Percentiles rank a stretch among this genome's conserved stretches.
Evolutionary conservation across 106 monocot genomes (phyloP).

Genomic region (Acorus calamus): DNA sequence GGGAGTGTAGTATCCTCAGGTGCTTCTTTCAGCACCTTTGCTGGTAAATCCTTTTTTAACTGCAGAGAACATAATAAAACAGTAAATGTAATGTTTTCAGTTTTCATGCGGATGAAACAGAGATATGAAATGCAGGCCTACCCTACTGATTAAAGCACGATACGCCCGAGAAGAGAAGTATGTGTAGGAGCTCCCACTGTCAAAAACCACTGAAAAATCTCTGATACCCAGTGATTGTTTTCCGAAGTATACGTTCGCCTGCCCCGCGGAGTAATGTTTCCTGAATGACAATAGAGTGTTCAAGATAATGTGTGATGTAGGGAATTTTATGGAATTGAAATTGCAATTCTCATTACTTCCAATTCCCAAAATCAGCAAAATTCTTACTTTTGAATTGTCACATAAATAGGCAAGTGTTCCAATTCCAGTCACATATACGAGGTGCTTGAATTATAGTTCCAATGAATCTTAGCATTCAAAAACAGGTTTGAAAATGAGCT

Average conservation of each 20-base stretch:
- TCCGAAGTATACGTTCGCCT: conserved; percentile 42
- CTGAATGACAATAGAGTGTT: conserved; percentile 11
- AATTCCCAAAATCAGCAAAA: too few species aligned
- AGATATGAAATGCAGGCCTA: conserved; percentile 8
- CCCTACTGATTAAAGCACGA: conserved; percentile 44
- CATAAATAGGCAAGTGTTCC: too few species aligned
- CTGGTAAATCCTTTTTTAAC: conserved; percentile 35
- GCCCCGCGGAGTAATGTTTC: conserved; percentile 69
- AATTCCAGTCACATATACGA: too few species aligned
- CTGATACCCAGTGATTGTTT: conserved; percentile 26
- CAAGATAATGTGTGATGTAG: too few species aligned
- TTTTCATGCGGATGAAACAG: too few species aligned
- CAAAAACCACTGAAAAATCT: conserved; percentile 52
- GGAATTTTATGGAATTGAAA: too few species aligned
- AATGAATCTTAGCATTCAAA: too few species aligned
- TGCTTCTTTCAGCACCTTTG: conserved; percentile 41
- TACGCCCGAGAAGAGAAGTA: conserved; percentile 53
- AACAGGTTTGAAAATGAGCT: too few species aligned
- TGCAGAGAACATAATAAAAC: neutral
- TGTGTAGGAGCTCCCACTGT: conserved; percentile 89
- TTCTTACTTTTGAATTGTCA: too few species aligned
- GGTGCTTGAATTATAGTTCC: too few species aligned
- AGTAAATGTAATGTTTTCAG: too few species aligned
- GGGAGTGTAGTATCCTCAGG: conserved; percentile 45
- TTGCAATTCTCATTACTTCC: too few species aligned